These are phyloP conservation scores for Jaenimonas drosophilae DNA, from an alignment of 208 protist species.

Conservation along the genomic window DNA sequence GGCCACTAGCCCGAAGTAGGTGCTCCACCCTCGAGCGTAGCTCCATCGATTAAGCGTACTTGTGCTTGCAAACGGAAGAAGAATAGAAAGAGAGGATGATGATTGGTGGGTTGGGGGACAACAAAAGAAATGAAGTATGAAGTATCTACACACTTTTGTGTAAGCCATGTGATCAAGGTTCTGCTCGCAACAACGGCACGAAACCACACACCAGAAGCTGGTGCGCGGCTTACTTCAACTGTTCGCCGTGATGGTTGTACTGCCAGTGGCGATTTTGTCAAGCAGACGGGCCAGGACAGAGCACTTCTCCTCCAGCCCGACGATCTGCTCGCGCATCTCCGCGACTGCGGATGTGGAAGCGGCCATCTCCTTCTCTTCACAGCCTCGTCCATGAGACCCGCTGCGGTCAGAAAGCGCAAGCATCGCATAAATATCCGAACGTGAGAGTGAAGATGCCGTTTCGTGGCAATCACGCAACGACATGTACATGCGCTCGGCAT, in stretches of 20 bases:
- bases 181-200: too few relatives aligned
- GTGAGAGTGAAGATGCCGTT: constrained; percentile 30
- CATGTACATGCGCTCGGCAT: constrained; percentile 43
- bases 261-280: too few relatives aligned
- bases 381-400: too few relatives aligned
- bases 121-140: not conserved
- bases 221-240: not conserved
- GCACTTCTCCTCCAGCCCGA: constrained; percentile 10
- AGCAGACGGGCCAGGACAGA: too few relatives aligned
- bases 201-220: not conserved
- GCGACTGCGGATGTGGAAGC: too few relatives aligned
- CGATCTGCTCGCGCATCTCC: constrained; percentile 12
- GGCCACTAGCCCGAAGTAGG: too few relatives aligned
- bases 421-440: constrained; percentile 39
- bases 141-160: not conserved
- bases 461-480: constrained; percentile 27
- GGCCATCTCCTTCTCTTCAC: too few relatives aligned
- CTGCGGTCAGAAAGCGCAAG: too few relatives aligned
- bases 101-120: not conserved
- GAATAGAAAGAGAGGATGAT: constrained; percentile 1
- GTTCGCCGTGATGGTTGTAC: too few relatives aligned
- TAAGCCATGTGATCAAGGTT: not conserved
- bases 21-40: too few relatives aligned
- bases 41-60: too few relatives aligned
- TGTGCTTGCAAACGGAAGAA: constrained; percentile 4